Conservation (phyloP, 2,329 filamentous ascomycete species). For the Ophiocordyceps australis region DNA sequence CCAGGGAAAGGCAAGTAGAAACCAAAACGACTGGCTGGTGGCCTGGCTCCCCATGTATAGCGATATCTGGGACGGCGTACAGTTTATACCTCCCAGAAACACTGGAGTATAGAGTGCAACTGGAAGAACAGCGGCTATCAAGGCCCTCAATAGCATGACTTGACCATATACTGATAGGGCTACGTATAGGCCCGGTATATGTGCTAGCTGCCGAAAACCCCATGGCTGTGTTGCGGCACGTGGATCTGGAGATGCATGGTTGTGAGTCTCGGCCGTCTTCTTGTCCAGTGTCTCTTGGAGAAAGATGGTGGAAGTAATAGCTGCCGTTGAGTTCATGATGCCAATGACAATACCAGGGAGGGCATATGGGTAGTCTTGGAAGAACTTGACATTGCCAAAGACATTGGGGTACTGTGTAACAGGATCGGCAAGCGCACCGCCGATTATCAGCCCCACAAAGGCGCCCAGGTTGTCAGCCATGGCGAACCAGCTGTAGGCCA, state of each 20-base stretch:
- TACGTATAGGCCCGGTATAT: constrained; percentile 42
- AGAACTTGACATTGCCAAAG: constrained; percentile 27
- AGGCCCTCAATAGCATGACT: constrained; percentile 49
- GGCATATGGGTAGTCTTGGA: constrained; percentile 32
- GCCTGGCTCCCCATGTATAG: constrained; percentile 47
- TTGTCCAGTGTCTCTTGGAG: constrained; percentile 41
- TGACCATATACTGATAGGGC: constrained; percentile 50
- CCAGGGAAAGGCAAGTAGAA: constrained; percentile 49
- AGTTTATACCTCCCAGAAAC: constrained; percentile 44
- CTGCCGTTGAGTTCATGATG: constrained; percentile 35
- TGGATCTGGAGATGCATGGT: not conserved
- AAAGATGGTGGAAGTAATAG: constrained; percentile 31
- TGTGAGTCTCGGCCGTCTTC: constrained; percentile 2
- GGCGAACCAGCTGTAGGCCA: constrained; percentile 60
- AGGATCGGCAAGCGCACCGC: constrained; percentile 52
- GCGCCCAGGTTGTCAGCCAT: constrained; percentile 60
- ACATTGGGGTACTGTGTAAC: constrained; percentile 39
- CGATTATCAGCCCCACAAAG: constrained; percentile 51
- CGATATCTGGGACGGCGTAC: constrained; percentile 45
- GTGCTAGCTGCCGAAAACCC: constrained; percentile 27
- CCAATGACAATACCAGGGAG: constrained; percentile 34
- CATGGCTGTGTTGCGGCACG: constrained; percentile 1
- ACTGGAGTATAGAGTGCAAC: constrained; percentile 51
- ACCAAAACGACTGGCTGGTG: constrained; percentile 50
- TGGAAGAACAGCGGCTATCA: constrained; percentile 53